Base-by-base conservation (phyloP, 768 basidiomycete species). In the Multifurca ochricompacta region DNA sequence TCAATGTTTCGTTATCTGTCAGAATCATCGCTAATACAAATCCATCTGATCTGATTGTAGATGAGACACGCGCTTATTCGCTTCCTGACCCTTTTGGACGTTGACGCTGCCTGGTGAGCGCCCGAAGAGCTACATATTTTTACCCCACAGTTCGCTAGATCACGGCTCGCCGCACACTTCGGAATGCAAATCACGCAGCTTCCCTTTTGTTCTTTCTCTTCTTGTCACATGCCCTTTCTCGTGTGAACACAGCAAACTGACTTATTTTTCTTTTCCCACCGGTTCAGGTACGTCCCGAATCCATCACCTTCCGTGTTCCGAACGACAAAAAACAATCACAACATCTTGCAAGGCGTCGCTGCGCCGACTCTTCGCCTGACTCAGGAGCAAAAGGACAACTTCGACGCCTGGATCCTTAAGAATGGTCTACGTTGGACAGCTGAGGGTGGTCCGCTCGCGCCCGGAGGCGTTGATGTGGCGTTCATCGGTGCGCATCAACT, bases 41-140 rank as follows among this genome's bases (percentile, higher is more conserved):
- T 30, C 43, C 27, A 34, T 48, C 28, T 32, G 2, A 37, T 52
- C 44, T 41, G 52, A 59, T 64, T 52, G 36, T 65, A 89, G 79
- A 95, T 97, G 91, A 83, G 93, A 62, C 93, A 96, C 70, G 91
- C 93, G 27, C 72, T 97, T 63, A 86, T 96, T 68, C 79, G 94
- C 54, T 85, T 97, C 72, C 76, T 90, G 72, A 73, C 78, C 46
- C 77, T 79, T 46, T 71, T 91, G 50, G 91, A 91, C 56, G 87
- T 91, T 37, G 87, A 92, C 64, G 83, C 66, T 58, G 82, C 83
- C 54, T 93, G 91, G 91, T 91, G 68, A 65, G 82, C 75, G 30
- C 64, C 63, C 53, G 63, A 62, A 32, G 30, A 59, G 66, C 51
- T 31, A 51, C 41, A 31, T 37, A 19, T 45, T 36, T 48, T 48